Base-by-base conservation (phyloP, 129 eudicot species). In the Calendula officinalis region DNA sequence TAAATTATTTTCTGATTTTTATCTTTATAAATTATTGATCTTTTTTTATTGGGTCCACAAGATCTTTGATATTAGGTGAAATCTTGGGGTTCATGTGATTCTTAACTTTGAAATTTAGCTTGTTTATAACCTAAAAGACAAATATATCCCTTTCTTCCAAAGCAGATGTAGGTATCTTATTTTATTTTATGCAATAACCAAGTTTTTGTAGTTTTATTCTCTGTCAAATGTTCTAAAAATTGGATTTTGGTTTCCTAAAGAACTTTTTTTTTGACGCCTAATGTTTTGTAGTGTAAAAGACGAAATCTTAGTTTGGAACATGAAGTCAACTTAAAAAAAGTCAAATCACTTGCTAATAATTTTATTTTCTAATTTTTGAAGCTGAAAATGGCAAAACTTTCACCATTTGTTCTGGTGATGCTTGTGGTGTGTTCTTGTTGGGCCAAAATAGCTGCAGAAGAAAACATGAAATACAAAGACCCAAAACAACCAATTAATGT, bases 391-490 rank as follows among this genome's bases (percentile, higher is more conserved):
- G 80, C 56, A 48, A 82, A 77, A 70, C 11, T 48, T 64, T 44
- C 43, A 5, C 42, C 60, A 11, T 36, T 53, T 45, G 15, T 64
- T n/a, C 5, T 74, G 39, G 73, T 65, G 74, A 56, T 83, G 33
- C 52, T 83, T 36, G 47, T 81, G 27, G 12, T 90, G 57, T 88
- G 70, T 61, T 88, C 77, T 51, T 76, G 53, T 63, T 82, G 80
- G 52, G 64, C 77, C 53, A 37, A 58, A 37, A 30, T 59, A 43
- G 58, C 83, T 71, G 70, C 53, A 42, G 72, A 80, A 46, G 77
- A 56, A 30, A 61, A 43, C 70, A 17, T 77, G 78, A 58, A 49
- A 62, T 90, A 86, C 75, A 83, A 72, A 75, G 95, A 90, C 66
- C 83, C 95, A 2, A 78, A 68, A 40, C 81, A 86, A 72, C 88